Percentiles rank a stretch among this genome's conserved stretches.
These are phyloP conservation scores for Colletotrichum sojae DNA, from an alignment of 2,329 filamentous ascomycete species.

Conservation along the genomic window DNA sequence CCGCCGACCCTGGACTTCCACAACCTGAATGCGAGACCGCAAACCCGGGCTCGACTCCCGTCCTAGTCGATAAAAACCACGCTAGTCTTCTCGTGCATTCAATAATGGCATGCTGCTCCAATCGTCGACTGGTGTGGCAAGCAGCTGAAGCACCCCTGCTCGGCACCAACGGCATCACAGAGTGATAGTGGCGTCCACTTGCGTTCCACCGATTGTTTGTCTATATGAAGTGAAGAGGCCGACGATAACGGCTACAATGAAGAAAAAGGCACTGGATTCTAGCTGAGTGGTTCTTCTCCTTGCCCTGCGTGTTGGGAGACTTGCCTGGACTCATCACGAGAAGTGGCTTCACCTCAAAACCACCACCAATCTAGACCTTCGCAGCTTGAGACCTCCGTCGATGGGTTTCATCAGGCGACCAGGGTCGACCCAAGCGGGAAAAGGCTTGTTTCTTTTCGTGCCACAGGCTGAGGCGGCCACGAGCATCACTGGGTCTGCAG, in stretches of 20 bases:
- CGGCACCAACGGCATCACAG: background rate
- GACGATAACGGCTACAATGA: no score
- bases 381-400: background rate
- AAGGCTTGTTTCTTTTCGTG: slow-evolving; percentile 28
- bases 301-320: background rate
- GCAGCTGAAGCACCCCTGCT: slow-evolving; percentile 28
- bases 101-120: slow-evolving; percentile 28
- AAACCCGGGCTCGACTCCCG: background rate
- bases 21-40: background rate
- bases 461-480: slow-evolving; percentile 13
- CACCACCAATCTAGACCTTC: background rate
- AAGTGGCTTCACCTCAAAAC: background rate
- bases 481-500: background rate
- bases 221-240: no score
- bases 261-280: no score
- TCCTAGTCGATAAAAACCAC: background rate
- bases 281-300: no score
- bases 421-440: slow-evolving; percentile 11
- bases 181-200: slow-evolving; percentile 24
- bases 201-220: background rate
- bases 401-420: background rate
- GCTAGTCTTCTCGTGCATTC: slow-evolving; percentile 23
- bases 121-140: slow-evolving; percentile 14
- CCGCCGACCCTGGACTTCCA: background rate
- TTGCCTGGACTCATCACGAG: background rate